Evolutionary conservation across 345 rosid species (phyloP), one percentile per base, ranked within the genome.

Genomic region (rapeseed (Brassica napus)): DNA sequence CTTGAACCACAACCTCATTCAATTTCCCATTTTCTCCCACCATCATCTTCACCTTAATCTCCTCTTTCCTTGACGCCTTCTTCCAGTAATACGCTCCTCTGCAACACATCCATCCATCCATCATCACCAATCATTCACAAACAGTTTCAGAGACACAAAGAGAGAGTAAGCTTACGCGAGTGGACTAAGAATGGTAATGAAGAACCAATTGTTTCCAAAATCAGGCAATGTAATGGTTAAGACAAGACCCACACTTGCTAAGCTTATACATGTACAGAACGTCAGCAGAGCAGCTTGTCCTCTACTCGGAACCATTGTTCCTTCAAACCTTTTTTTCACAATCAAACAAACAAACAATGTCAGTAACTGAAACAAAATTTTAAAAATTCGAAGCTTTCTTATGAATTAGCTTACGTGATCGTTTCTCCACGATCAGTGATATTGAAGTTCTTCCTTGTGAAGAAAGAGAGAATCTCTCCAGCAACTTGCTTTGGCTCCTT

Each of bases 241-340:
- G 59, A 94, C 98, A 76, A 94, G 95, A 34, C 86, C 98, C 1
- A 94, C 97, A 18, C 98, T 94, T 28, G 95, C 97, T 49, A 94
- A 84, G 88, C 97, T 92, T 79, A 94, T 92, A 88, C 94, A 88
- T 68, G 98, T 92, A 84, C 98, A 94, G 79, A 94, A 94, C 5
- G 97, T 94, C 26, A 94, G 89, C 76, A 94, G 37, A 39, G 98
- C 97, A 9, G 98, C 97, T 75, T 94, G 97, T 59, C 98, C 95
- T 82, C 97, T 76, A 81, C 88, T 94, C 9, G 98, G 97, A 70
- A 86, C 87, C 98, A 94, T 92, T 71, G 57, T 76, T 24, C 98
- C 98, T 80, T 94, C 97, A 47, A 94, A 94, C 78, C 98, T 92
- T 39, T 63, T 34, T 16, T 0, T 11, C 70, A 64, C 1, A 57